These are phyloP conservation scores for Anthostomella pinea DNA, from an alignment of 2,329 filamentous ascomycete species.

Conservation along the genomic window DNA sequence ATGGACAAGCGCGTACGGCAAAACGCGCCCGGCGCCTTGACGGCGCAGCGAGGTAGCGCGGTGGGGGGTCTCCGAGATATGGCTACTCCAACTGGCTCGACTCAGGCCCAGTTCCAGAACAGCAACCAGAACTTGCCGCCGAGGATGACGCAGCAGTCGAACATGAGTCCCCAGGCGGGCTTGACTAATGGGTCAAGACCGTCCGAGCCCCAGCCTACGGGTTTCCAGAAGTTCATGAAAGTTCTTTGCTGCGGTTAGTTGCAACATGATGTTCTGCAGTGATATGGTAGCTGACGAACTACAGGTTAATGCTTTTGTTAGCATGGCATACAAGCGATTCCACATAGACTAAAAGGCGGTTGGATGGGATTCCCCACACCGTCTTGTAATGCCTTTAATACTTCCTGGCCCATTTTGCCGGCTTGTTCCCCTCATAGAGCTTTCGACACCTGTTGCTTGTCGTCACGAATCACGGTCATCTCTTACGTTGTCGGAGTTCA, in stretches of 20 bases:
- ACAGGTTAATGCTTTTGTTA: conserved; percentile 25
- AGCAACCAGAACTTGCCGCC: conserved; percentile 83
- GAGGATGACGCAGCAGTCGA: conserved; percentile 58
- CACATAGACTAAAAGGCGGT: conserved; percentile 31
- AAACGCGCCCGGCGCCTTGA: conserved; percentile 73
- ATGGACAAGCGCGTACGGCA: conserved; percentile 76
- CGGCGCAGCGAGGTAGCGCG: conserved; percentile 74
- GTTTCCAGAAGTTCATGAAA: conserved; percentile 92
- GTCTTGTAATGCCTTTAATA: conserved; percentile 30
- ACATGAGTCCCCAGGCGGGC: conserved; percentile 55
- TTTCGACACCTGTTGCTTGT: conserved; percentile 16
- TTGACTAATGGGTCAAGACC: conserved; percentile 53
- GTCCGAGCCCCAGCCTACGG: conserved; percentile 71
- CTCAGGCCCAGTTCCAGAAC: conserved; percentile 94
- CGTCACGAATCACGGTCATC: conserved; percentile 9
- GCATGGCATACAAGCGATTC: conserved; percentile 26
- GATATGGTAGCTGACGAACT: conserved; percentile 2
- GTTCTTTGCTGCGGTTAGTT: conserved; percentile 81
- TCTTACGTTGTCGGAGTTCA: not conserved
- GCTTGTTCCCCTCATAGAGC: conserved; percentile 16
- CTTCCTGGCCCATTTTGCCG: conserved; percentile 15
- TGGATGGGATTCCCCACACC: conserved; percentile 24
- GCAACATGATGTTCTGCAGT: not conserved
- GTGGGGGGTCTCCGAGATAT: conserved; percentile 71
- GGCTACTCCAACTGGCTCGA: conserved; percentile 83